phyloP scores from a whole-genome alignment of 148 eudicot species.

The Chenopodium quinoa region DNA sequence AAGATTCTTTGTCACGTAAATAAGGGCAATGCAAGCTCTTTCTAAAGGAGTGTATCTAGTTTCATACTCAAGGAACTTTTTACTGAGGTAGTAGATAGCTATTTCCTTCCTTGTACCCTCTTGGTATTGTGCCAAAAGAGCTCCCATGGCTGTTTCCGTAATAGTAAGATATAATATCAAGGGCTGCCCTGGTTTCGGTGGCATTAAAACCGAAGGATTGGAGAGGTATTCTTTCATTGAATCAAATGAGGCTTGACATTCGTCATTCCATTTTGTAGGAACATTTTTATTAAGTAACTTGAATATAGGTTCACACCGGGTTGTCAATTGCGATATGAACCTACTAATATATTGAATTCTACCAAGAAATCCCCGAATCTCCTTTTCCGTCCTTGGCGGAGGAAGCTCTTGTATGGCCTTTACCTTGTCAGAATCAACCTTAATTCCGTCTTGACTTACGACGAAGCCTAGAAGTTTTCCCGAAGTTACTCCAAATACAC shows the following conservation, averaged over 20 bases:
- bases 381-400: too few species aligned
- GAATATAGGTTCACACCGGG: neutral
- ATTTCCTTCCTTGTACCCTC: constrained; percentile 11
- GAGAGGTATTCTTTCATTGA: neutral
- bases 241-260: neutral
- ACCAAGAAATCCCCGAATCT: too few species aligned
- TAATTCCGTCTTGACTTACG: too few species aligned
- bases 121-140: neutral
- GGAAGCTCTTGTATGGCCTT: too few species aligned
- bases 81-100: neutral
- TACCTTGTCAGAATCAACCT: too few species aligned
- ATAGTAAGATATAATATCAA: neutral
- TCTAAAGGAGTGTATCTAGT: neutral
- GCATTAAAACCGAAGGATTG: neutral
- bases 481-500: too few species aligned
- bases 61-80: constrained; percentile 2
- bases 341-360: too few species aligned
- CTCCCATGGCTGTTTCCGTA: neutral
- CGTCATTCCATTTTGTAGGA: neutral
- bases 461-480: too few species aligned
- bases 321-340: too few species aligned
- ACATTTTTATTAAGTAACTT: neutral
- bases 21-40: neutral
- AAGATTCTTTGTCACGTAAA: neutral
- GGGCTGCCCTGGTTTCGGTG: neutral